A percentile compares a stretch with the other conserved stretches of the same genome.
phyloP scores from a whole-genome alignment of 1,284 basidiomycete species.

The Cutaneotrichosporon dermatis region DNA sequence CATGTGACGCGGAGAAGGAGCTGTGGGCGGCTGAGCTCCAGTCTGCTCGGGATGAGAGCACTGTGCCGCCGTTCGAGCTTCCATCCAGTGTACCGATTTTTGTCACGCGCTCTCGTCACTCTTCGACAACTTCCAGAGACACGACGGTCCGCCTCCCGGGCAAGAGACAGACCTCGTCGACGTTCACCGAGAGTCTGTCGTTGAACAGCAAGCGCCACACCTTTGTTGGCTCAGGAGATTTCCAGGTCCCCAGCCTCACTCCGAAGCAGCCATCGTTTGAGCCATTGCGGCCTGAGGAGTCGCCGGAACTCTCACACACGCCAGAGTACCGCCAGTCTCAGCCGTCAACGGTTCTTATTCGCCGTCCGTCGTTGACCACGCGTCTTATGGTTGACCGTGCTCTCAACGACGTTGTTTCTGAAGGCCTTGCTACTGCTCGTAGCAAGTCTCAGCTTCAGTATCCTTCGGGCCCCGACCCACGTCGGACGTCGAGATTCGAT shows the following conservation, averaged over 20 bases:
- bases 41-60: constrained; percentile 39
- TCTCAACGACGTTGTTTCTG: constrained; percentile 49
- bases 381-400: constrained; percentile 54
- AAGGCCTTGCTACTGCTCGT: constrained; percentile 44
- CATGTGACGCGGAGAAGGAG: constrained; percentile 71
- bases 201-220: too few relatives aligned
- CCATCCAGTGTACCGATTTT: constrained; percentile 38
- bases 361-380: constrained; percentile 63
- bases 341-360: constrained; percentile 56
- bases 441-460: constrained; percentile 37
- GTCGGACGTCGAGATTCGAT: constrained; percentile 23
- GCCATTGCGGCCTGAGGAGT: not conserved
- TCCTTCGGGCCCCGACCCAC: constrained; percentile 25
- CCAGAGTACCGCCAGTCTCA: constrained; percentile 22
- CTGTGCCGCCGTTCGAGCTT: constrained; percentile 43
- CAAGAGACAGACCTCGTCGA: not conserved
- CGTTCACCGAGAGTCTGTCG: not conserved
- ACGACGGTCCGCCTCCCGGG: not conserved
- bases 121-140: constrained; percentile 4
- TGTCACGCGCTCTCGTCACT: constrained; percentile 1
- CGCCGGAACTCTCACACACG: not conserved
- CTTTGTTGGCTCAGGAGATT: too few relatives aligned
- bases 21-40: constrained; percentile 71
- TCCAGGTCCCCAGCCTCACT: too few relatives aligned
- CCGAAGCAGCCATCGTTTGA: not conserved